These are phyloP conservation scores for Sclerotinia sclerotiorum DNA, from an alignment of 2,329 filamentous ascomycete species.

Conservation along the genomic window DNA sequence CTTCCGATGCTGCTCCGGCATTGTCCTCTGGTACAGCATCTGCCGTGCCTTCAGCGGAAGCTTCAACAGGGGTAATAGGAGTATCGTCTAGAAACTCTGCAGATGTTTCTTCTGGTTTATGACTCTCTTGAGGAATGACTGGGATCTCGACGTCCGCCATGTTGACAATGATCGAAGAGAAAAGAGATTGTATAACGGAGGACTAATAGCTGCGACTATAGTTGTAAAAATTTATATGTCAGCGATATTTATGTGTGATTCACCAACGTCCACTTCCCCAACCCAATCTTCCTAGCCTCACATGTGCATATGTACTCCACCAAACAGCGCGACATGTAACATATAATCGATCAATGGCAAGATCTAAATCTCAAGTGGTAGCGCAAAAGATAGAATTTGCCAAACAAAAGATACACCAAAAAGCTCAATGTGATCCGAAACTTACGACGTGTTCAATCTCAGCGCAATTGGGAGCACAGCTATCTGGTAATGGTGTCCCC, in stretches of 20 bases:
- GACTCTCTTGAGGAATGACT: conserved; percentile 1
- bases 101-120: not conserved
- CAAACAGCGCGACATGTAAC: conserved; percentile 18
- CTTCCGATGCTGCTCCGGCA: conserved; percentile 34
- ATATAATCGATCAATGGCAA: conserved; percentile 16
- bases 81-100: conserved; percentile 11
- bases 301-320: conserved; percentile 21
- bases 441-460: conserved; percentile 23
- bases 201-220: conserved; percentile 21
- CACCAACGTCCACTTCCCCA: conserved; percentile 13
- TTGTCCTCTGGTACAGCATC: conserved; percentile 31
- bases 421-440: conserved; percentile 17
- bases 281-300: conserved; percentile 9
- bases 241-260: conserved; percentile 20
- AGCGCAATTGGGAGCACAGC: conserved; percentile 2
- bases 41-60: conserved; percentile 10
- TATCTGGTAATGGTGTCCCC: not conserved
- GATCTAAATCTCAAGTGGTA: conserved; percentile 12
- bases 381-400: conserved; percentile 14
- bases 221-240: conserved; percentile 12
- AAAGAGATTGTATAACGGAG: conserved; percentile 18
- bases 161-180: conserved; percentile 13
- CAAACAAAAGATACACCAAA: conserved; percentile 10
- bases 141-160: conserved; percentile 23
- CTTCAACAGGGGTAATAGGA: conserved; percentile 12